Evolutionary conservation across 2,329 filamentous ascomycete species (phyloP).

Genomic region (Fusarium sp.): DNA sequence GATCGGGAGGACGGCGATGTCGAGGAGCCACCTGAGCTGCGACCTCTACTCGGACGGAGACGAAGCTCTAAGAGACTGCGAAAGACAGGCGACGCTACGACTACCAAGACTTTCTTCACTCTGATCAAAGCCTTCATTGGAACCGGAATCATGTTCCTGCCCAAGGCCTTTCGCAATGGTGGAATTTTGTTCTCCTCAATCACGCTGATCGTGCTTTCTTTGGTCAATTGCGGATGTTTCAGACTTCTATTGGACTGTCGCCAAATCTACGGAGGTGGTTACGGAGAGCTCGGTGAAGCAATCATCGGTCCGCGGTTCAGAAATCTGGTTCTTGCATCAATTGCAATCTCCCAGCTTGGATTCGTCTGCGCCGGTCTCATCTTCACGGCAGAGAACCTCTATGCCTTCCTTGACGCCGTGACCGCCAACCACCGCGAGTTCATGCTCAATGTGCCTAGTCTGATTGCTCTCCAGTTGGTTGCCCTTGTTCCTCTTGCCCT

Average conservation of each 20-base stretch:
- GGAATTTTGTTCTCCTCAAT: slow-evolving; percentile 80
- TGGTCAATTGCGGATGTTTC: slow-evolving; percentile 77
- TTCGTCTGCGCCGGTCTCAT: slow-evolving; percentile 84
- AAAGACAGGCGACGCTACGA: slow-evolving; percentile 71
- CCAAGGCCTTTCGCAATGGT: slow-evolving; percentile 82
- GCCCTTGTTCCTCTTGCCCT: slow-evolving; percentile 74
- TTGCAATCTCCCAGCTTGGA: slow-evolving; percentile 79
- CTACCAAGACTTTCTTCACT: slow-evolving; percentile 81
- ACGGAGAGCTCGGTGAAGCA: slow-evolving; percentile 77
- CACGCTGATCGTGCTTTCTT: slow-evolving; percentile 73
- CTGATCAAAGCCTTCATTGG: slow-evolving; percentile 83
- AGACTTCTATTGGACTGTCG: slow-evolving; percentile 77
- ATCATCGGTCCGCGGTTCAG: slow-evolving; percentile 74
- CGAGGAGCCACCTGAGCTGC: slow-evolving; percentile 64
- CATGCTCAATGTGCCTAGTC: slow-evolving; percentile 61
- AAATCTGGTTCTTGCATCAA: slow-evolving; percentile 74
- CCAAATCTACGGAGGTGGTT: slow-evolving; percentile 73
- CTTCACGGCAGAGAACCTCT: slow-evolving; percentile 80
- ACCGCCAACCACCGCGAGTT: slow-evolving; percentile 61
- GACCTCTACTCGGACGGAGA: slow-evolving; percentile 66
- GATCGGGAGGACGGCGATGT: slow-evolving; percentile 59
- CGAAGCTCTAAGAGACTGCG: slow-evolving; percentile 61
- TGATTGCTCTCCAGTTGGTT: slow-evolving; percentile 75
- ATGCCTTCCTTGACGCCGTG: slow-evolving; percentile 74
- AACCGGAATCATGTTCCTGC: slow-evolving; percentile 85